Conservation (phyloP, 495 filamentous ascomycete genomes). For the Podospora fimiseda region DNA sequence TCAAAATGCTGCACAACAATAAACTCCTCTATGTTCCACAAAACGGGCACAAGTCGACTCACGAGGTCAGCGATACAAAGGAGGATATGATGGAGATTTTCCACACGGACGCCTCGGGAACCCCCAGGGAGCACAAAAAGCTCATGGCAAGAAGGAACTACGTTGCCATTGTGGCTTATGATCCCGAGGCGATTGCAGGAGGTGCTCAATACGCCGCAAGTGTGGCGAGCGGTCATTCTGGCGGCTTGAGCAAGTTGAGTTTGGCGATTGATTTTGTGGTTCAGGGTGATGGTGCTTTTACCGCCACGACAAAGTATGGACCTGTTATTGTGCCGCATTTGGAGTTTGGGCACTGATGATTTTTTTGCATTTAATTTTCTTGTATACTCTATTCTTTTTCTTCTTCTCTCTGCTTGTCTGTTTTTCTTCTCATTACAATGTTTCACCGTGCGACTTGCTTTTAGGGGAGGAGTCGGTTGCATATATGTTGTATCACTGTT, state of each 20-base stretch:
- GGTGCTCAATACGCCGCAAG: conserved; percentile 35
- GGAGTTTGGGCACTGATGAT: conserved; percentile 65
- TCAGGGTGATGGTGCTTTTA: conserved; percentile 77
- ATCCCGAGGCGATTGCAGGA: conserved; percentile 68
- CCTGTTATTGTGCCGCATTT: conserved; percentile 92
- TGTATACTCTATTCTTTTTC: too few relatives aligned
- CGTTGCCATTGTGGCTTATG: conserved; percentile 87
- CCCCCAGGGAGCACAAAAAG: conserved; percentile 71
- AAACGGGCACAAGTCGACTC: conserved; percentile 77
- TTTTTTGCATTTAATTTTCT: too few relatives aligned
- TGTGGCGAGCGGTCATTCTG: conserved; percentile 19
- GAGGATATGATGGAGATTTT: conserved; percentile 99
- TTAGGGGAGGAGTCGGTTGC: too few relatives aligned
- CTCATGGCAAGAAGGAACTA: conserved; percentile 93
- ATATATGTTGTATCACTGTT: too few relatives aligned
- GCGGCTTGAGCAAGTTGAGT: conserved; percentile 62
- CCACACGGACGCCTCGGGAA: conserved; percentile 77
- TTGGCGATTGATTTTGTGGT: conserved; percentile 96
- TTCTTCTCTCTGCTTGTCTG: too few relatives aligned
- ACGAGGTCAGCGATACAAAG: conserved; percentile 75
- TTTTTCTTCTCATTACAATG: too few relatives aligned
- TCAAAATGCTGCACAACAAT: conserved; percentile 88
- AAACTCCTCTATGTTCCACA: conserved; percentile 83
- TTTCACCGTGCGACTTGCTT: too few relatives aligned
- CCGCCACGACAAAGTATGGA: conserved; percentile 85